Base-by-base conservation (phyloP, 2,329 filamentous ascomycete genomes). In the Parastagonospora nodorum region DNA sequence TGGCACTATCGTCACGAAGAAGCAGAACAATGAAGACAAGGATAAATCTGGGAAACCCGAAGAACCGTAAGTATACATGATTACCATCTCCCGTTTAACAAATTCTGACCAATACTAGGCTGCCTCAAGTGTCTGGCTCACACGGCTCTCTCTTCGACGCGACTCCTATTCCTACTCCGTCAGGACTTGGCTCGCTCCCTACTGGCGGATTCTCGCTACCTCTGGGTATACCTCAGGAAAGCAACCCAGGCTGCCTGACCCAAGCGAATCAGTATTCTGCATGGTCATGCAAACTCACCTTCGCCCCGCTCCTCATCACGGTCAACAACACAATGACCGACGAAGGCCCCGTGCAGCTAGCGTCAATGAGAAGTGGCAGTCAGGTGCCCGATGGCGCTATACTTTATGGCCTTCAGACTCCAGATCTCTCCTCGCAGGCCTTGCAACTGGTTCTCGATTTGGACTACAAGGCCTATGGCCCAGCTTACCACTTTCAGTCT, bases 401-500 rank as follows among this genome's bases (percentile, higher is more conserved):
- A 48, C 76, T 77, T 19, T 88, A 88, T 63, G 86, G 86, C 11
- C 77, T 84, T 2, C 86, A 88, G 64, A 74, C 80, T n/a, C 84
- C 84, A 1, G 67, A 77, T 28, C 74, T 83, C 39, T 33, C 67
- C 61, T 71, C 78, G 27, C 77, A 82, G 55, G 67, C 75, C 1
- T 68, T 88, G 52, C 73, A 77, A 16, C 76, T 86, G 29, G 83
- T 85, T 36, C 72, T 75, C 31, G 86, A 89, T 67, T 77, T 80
- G 32, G 80, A 84, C 51, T 80, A 82, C 48, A 74, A 78, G 32
- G 72, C 72, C 11, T 77, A 80, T 53, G 87, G 86, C 2, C 84
- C 85, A 11, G 85, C 86, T 5, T 83, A 81, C 63, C 86, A 86
- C 60, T 88, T 88, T 64, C 80, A 82, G 55, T 72, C 82, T 19